These are phyloP conservation scores for Fraxinus albicans DNA, from an alignment of 305 asterid species.

Conservation along the genomic window DNA sequence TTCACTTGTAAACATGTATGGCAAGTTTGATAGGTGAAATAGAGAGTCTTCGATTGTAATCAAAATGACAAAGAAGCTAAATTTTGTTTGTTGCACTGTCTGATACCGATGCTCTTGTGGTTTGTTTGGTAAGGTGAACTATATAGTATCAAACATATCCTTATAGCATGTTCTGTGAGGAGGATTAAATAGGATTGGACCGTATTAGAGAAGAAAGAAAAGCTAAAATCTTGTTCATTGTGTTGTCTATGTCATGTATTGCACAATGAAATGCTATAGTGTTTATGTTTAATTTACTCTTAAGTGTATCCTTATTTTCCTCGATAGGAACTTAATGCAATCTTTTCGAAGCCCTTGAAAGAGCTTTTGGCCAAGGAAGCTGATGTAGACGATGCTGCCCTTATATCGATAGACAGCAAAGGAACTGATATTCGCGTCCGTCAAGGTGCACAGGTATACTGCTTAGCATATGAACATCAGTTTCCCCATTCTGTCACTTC, in stretches of 20 bases:
- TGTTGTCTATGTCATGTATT: not conserved
- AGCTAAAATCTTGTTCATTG: not conserved
- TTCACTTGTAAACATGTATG: not conserved
- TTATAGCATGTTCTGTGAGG: not conserved
- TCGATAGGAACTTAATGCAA: slow-evolving; percentile 73
- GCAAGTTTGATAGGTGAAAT: not conserved
- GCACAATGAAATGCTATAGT: not conserved
- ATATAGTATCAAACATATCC: not conserved
- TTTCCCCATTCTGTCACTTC: not conserved
- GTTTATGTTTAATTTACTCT: not conserved
- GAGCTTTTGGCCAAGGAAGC: slow-evolving; percentile 74
- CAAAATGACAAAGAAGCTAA: not conserved
- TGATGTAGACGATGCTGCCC: slow-evolving; percentile 95
- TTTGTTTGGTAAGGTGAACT: not conserved
- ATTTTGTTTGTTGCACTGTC: not conserved
- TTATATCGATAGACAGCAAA: slow-evolving; percentile 90
- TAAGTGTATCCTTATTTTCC: not conserved
- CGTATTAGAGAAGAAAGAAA: not conserved
- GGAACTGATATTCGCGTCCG: slow-evolving; percentile 90
- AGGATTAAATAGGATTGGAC: not conserved
- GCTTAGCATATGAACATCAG: not conserved
- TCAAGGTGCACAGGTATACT: slow-evolving; percentile 79
- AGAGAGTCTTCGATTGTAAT: not conserved
- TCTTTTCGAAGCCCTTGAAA: slow-evolving; percentile 79
- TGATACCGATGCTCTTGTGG: not conserved